Evolutionary conservation across 179 eudicot genomes (phyloP).

Genomic region (Vitellaria paradoxa): DNA sequence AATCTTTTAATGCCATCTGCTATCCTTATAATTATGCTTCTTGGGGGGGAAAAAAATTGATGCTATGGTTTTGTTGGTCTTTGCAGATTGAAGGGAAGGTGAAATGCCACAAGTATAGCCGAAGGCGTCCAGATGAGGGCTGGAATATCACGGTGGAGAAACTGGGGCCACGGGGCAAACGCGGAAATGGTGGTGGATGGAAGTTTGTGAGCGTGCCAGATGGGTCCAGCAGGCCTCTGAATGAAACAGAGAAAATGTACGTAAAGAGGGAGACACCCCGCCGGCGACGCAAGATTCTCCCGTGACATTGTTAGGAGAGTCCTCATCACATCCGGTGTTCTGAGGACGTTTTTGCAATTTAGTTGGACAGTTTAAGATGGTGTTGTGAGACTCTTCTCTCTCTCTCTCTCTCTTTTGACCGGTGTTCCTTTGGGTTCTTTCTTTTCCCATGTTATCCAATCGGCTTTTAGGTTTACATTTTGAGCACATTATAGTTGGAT

Average conservation of each 20-base stretch:
- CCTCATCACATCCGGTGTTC: neutral
- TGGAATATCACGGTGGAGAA: conserved; percentile 82
- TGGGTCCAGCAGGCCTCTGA: conserved; percentile 82
- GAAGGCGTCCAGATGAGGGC: conserved; percentile 81
- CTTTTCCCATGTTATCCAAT: neutral
- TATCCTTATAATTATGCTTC: neutral
- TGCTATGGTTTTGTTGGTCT: neutral
- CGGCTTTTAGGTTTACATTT: too few species aligned
- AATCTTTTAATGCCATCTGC: neutral
- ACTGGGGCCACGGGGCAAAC: conserved; percentile 69
- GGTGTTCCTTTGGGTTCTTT: neutral
- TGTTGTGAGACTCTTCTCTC: too few species aligned
- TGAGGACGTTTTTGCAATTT: neutral
- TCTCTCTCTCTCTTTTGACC: too few species aligned
- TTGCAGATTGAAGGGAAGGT: conserved; percentile 65
- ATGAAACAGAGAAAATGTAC: conserved; percentile 80
- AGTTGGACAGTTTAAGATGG: neutral
- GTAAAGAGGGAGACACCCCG: conserved; percentile 86
- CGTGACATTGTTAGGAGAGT: conserved; percentile 22
- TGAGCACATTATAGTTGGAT: too few species aligned
- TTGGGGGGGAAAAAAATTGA: too few species aligned
- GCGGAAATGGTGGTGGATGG: conserved; percentile 87
- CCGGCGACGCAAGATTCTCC: conserved; percentile 65
- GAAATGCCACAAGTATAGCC: conserved; percentile 73
- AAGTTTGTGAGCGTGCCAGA: conserved; percentile 67